Conservation (phyloP, 1,139 yeast species). For the Nakaseomyces uthaithaninus region DNA sequence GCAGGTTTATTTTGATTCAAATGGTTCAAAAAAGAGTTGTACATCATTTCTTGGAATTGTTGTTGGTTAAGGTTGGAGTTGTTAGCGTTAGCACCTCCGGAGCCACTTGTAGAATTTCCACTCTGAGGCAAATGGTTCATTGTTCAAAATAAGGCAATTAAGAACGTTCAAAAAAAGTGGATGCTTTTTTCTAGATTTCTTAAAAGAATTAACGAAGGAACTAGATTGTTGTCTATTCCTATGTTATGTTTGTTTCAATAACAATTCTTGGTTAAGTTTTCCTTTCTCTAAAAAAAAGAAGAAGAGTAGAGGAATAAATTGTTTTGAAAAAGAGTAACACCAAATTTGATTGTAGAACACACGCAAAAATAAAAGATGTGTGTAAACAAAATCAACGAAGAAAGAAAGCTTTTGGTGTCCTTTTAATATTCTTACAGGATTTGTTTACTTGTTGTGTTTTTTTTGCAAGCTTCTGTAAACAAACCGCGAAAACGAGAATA, state of each 20-base stretch:
- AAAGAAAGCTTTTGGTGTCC: no score
- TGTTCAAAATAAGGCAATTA: neutral
- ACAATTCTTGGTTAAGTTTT: no score
- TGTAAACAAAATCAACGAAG: no score
- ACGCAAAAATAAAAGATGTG: no score
- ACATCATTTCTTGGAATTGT: slow-evolving; percentile 27
- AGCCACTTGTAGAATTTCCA: slow-evolving; percentile 5
- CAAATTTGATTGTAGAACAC: no score
- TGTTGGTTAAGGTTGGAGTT: slow-evolving; percentile 20
- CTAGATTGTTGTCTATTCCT: neutral
- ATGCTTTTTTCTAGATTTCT: neutral
- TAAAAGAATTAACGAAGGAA: neutral
- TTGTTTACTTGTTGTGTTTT: no score
- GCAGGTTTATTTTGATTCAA: slow-evolving; percentile 23
- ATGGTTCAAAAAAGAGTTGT: slow-evolving; percentile 25
- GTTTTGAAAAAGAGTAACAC: no score
- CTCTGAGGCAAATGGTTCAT: slow-evolving; percentile 7
- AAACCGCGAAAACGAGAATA: no score
- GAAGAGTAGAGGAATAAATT: no score
- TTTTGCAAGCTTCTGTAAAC: no score
- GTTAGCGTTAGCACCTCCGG: slow-evolving; percentile 9
- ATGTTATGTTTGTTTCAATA: neutral
- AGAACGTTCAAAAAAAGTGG: neutral
- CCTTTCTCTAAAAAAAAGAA: no score
- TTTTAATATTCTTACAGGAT: no score